Percentiles rank a stretch among this genome's conserved stretches.
Conservation (phyloP, 176 grass and related monocot species). For the Paspalum notatum region DNA sequence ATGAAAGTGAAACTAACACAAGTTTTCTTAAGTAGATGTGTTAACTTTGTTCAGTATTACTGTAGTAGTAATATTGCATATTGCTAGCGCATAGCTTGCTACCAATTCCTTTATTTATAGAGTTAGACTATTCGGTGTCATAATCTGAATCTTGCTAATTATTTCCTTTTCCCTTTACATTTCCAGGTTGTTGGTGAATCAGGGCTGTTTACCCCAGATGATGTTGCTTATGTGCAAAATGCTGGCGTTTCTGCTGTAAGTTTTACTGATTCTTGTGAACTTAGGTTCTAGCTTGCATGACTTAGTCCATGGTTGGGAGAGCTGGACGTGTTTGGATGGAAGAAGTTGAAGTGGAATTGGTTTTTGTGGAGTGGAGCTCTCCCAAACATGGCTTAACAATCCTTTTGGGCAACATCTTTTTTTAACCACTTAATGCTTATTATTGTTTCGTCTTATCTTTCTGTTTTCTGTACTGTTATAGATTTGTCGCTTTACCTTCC, state of each 20-base stretch:
- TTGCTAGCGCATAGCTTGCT: neutral
- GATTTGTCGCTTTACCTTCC: neutral
- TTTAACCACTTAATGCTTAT: neutral
- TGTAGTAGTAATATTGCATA: neutral
- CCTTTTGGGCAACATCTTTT: neutral
- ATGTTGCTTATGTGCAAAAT: constrained; percentile 85
- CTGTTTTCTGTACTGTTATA: neutral
- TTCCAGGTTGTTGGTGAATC: constrained; percentile 91
- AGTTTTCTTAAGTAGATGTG: no score
- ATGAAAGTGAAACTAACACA: no score
- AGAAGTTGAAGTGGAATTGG: no score
- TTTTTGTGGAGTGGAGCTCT: no score
- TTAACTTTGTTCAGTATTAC: no score
- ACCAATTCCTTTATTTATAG: neutral
- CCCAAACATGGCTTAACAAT: neutral
- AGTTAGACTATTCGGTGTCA: neutral
- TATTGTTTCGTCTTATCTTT: neutral
- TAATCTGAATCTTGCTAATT: neutral
- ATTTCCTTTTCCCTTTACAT: neutral
- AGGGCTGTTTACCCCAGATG: constrained; percentile 71
- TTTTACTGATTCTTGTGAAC: constrained; percentile 15
- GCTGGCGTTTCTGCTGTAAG: constrained; percentile 81
- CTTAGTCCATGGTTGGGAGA: neutral
- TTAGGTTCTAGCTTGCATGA: neutral
- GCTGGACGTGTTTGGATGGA: no score